Evolutionary conservation across 2,329 filamentous ascomycete species (phyloP).

Genomic region (Lasiodiplodia citricola): DNA sequence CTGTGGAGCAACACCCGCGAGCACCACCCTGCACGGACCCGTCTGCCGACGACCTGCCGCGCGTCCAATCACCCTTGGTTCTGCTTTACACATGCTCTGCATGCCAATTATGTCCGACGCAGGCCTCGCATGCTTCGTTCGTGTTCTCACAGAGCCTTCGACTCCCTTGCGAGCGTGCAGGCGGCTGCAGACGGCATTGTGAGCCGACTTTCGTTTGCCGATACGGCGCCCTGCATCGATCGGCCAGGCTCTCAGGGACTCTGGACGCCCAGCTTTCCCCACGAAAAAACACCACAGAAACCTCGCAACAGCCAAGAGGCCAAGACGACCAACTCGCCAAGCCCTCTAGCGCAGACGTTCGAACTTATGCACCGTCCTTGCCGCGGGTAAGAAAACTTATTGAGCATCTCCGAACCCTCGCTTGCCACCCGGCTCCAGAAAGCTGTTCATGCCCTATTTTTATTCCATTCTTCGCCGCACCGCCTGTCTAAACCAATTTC

Average conservation of each 20-base stretch:
- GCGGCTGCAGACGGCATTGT: background rate
- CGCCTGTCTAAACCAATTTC: background rate
- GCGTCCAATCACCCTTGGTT: background rate
- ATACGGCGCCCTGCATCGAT: background rate
- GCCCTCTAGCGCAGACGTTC: constrained; percentile 23
- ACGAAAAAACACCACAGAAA: background rate
- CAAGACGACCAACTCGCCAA: constrained; percentile 20
- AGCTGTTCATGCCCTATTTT: background rate
- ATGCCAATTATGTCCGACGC: background rate
- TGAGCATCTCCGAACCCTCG: background rate
- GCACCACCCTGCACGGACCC: constrained; percentile 8
- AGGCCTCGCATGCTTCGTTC: background rate
- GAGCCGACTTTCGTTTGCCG: background rate
- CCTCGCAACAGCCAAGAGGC: constrained; percentile 17
- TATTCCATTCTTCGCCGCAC: background rate
- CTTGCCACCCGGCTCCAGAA: background rate
- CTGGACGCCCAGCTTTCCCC: constrained; percentile 1
- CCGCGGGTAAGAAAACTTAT: background rate
- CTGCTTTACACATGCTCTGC: background rate
- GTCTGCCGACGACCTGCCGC: constrained; percentile 10
- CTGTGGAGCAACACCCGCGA: background rate
- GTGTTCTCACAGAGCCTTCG: background rate
- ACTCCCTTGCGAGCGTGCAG: background rate
- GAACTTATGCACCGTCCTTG: constrained; percentile 20
- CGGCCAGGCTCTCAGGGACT: background rate